Conservation (phyloP, 805 yeast genomes). For the Dipodascopsis uninucleata region DNA sequence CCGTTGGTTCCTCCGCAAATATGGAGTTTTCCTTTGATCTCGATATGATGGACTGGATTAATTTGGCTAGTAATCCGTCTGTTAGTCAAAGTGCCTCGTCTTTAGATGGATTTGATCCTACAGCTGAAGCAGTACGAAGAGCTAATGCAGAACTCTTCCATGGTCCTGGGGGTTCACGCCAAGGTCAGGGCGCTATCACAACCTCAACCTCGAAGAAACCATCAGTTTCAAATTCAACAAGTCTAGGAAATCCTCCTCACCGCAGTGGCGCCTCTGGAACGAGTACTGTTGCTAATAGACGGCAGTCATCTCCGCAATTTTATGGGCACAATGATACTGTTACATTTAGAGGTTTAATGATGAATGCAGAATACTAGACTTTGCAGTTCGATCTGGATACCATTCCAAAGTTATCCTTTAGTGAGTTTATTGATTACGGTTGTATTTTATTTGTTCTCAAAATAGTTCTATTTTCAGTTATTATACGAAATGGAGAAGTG, state of each 20-base stretch:
- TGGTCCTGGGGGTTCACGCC: constrained; percentile 26
- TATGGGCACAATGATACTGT: constrained; percentile 22
- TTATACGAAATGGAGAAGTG: too few relatives aligned
- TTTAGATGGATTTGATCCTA: neutral
- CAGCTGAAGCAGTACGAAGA: constrained; percentile 18
- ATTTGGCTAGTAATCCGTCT: constrained; percentile 23
- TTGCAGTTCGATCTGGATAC: too few relatives aligned
- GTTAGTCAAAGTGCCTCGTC: constrained; percentile 1
- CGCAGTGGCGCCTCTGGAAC: too few relatives aligned
- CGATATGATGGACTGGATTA: constrained; percentile 29
- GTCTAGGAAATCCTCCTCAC: neutral
- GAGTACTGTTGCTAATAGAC: constrained; percentile 5
- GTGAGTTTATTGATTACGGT: too few relatives aligned
- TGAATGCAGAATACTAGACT: constrained; percentile 26
- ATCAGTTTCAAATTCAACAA: constrained; percentile 1
- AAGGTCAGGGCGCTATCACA: constrained; percentile 10
- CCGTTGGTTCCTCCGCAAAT: constrained; percentile 16
- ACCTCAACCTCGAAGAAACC: neutral
- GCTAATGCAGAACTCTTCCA: constrained; percentile 23
- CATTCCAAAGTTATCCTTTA: too few relatives aligned
- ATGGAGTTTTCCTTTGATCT: constrained; percentile 24
- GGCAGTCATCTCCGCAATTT: neutral
- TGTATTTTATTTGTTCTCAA: too few relatives aligned
- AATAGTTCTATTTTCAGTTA: too few relatives aligned
- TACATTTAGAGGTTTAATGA: constrained; percentile 26